Percentiles rank a stretch among this genome's conserved stretches.
phyloP scores from a whole-genome alignment of 2,329 filamentous ascomycete genomes.

The Phaeoacremonium minimum region DNA sequence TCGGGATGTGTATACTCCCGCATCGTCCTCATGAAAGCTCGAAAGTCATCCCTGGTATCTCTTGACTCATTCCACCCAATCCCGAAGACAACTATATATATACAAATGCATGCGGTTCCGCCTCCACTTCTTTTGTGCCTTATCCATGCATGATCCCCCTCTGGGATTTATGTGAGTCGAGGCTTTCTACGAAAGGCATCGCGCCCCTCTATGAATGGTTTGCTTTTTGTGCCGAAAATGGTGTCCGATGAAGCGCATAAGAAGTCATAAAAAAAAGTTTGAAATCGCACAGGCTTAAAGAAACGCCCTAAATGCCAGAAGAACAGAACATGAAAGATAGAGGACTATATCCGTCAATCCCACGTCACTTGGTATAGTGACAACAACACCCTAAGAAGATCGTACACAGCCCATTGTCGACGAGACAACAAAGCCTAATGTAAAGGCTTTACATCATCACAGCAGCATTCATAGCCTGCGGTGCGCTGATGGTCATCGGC shows the following conservation, averaged over 20 bases:
- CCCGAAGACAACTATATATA: conserved; percentile 19
- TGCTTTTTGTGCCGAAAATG: conserved; percentile 3
- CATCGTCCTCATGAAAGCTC: not conserved
- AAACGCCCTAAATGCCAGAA: no score
- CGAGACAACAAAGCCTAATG: no score
- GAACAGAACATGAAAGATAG: conserved; percentile 1
- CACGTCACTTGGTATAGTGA: no score
- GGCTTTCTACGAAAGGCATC: no score
- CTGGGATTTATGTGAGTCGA: no score
- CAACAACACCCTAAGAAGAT: no score
- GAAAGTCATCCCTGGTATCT: conserved; percentile 12
- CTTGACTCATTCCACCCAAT: conserved; percentile 5
- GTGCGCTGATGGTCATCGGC: conserved; percentile 60
- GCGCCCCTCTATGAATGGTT: conserved; percentile 9
- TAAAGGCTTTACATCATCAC: conserved; percentile 26
- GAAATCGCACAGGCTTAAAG: no score
- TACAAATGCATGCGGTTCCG: conserved; percentile 18
- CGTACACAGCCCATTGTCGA: no score
- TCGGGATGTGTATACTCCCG: not conserved
- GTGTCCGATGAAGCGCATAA: conserved; percentile 3
- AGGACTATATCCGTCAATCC: not conserved
- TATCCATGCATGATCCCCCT: conserved; percentile 3
- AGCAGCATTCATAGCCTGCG: conserved; percentile 33
- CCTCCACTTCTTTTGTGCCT: conserved; percentile 11
- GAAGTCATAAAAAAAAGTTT: conserved; percentile 4